These are phyloP conservation scores for Drechslerella dactyloides DNA, from an alignment of 2,329 filamentous ascomycete genomes.

Conservation along the genomic window DNA sequence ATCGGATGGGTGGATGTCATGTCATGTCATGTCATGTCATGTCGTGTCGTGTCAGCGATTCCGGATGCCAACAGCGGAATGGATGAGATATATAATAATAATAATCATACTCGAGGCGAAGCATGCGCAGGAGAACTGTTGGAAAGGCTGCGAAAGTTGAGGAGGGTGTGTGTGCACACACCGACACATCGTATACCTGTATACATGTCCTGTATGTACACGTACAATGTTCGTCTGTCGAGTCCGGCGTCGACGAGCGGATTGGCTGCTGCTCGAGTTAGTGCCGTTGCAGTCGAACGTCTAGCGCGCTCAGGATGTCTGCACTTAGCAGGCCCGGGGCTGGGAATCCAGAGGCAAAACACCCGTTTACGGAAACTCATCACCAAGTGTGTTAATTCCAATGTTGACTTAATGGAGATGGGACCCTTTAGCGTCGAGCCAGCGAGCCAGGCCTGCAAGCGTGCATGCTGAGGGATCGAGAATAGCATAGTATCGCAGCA, in stretches of 20 bases:
- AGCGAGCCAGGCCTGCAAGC: slow-evolving; percentile 6
- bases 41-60: slow-evolving; percentile 28
- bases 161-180: too few species aligned
- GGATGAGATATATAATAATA: neutral
- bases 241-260: slow-evolving; percentile 33
- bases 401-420: slow-evolving; percentile 12
- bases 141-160: too few species aligned
- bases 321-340: slow-evolving; percentile 9
- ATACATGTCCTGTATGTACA: slow-evolving; percentile 25
- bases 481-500: slow-evolving; percentile 33
- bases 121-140: too few species aligned
- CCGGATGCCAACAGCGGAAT: slow-evolving; percentile 4
- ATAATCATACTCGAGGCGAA: neutral
- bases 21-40: slow-evolving; percentile 23
- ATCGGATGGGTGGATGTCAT: slow-evolving; percentile 2
- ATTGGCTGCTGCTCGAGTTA: slow-evolving; percentile 28
- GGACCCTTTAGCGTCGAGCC: slow-evolving; percentile 33
- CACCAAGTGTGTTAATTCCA: slow-evolving; percentile 31
- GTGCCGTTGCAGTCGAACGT: too few species aligned
- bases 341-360: slow-evolving; percentile 41
- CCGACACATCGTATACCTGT: neutral
- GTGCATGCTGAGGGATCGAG: slow-evolving; percentile 19
- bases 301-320: too few species aligned
- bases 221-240: slow-evolving; percentile 14
- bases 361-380: slow-evolving; percentile 51